phyloP scores from a whole-genome alignment of 495 filamentous ascomycete genomes.

The Bombardia bombarda region DNA sequence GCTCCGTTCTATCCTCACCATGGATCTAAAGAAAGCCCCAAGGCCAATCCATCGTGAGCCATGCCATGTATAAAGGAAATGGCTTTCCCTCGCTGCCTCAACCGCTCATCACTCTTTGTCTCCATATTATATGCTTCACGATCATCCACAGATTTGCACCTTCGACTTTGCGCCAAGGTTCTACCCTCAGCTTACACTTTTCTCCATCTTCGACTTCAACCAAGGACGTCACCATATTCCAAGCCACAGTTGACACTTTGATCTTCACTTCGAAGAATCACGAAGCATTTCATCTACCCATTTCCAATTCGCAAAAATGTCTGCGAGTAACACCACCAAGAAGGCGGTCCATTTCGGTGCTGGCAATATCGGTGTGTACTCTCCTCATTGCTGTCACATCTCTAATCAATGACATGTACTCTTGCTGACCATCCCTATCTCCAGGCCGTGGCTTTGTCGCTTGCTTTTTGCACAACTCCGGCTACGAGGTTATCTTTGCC shows the following conservation, averaged over 20 bases:
- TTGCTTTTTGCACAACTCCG: slow-evolving; percentile 70
- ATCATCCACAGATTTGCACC: background rate
- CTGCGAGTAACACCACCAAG: slow-evolving; percentile 29
- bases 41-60: too few relatives aligned
- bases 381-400: background rate
- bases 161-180: background rate
- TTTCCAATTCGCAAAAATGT: slow-evolving; percentile 7
- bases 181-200: background rate
- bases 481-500: slow-evolving; percentile 90
- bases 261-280: background rate
- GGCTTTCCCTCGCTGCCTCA: slow-evolving; percentile 6
- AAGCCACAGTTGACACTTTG: too few relatives aligned
- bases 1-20: too few relatives aligned
- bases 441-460: slow-evolving; percentile 49
- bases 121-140: slow-evolving; percentile 8
- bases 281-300: background rate
- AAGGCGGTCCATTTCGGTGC: slow-evolving; percentile 92
- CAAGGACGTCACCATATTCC: too few relatives aligned
- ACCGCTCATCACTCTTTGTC: slow-evolving; percentile 8
- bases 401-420: background rate
- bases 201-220: background rate
- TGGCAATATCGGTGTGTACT: slow-evolving; percentile 65
- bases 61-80: slow-evolving; percentile 15
- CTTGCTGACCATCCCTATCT: slow-evolving; percentile 8
- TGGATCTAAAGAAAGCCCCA: too few relatives aligned